Evolutionary conservation across 805 yeast genomes (phyloP).

Genomic region (Ogataea pignaliae): DNA sequence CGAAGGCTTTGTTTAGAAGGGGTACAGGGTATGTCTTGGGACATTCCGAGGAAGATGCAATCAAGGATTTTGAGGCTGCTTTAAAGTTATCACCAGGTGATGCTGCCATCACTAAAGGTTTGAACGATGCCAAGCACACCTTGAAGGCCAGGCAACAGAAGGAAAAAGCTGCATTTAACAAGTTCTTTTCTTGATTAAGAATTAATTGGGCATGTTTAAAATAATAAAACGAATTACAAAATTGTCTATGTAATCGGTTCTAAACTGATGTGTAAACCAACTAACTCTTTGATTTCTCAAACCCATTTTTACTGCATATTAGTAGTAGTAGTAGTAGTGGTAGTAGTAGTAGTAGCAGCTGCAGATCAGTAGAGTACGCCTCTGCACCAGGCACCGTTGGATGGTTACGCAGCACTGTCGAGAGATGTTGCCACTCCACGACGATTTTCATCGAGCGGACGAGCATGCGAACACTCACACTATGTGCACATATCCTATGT

Average conservation of each 20-base stretch:
- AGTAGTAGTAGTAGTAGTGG: no score
- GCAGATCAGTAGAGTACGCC: no score
- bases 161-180: conserved; percentile 70
- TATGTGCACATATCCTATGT: no score
- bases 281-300: no score
- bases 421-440: no score
- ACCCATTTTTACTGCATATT: no score
- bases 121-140: conserved; percentile 50
- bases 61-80: conserved; percentile 63
- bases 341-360: no score
- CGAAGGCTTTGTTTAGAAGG: conserved; percentile 85
- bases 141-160: conserved; percentile 55
- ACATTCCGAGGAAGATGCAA: conserved; percentile 69
- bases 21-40: conserved; percentile 64
- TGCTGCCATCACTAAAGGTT: conserved; percentile 62
- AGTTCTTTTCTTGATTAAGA: conserved; percentile 44
- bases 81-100: conserved; percentile 62
- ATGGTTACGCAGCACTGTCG: no score
- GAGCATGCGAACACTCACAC: no score
- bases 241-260: not conserved
- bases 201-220: not conserved
- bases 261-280: no score
- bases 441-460: no score
- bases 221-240: not conserved
- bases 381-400: no score